Conservation (phyloP, 2,329 filamentous ascomycete species). For the Aspergillus quadrilineatus region DNA sequence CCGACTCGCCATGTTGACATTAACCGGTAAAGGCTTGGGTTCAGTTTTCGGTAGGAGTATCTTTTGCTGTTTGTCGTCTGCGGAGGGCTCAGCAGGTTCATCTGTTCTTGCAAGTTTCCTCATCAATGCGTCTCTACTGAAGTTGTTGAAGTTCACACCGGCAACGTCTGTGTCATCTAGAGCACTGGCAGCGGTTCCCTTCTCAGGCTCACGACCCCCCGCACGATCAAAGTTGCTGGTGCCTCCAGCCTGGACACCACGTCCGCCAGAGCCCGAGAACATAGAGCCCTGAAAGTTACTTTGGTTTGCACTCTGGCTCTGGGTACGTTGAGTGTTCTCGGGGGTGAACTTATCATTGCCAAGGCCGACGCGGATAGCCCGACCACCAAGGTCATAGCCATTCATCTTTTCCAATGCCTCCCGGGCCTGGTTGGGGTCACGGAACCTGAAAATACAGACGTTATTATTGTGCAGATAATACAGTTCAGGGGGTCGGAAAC, state of each 20-base stretch:
- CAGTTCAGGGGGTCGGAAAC: constrained; percentile 39
- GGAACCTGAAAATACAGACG: constrained; percentile 61
- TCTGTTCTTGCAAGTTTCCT: constrained; percentile 95
- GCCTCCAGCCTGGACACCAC: constrained; percentile 76
- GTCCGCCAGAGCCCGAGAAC: constrained; percentile 86
- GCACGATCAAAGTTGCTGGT: constrained; percentile 81
- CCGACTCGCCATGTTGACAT: constrained; percentile 86
- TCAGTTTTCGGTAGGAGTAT: constrained; percentile 76
- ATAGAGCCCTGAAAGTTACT: constrained; percentile 80
- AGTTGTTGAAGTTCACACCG: constrained; percentile 99
- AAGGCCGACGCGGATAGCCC: constrained; percentile 96
- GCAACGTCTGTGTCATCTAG: constrained; percentile 96
- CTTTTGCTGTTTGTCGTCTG: constrained; percentile 68
- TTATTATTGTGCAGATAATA: not conserved
- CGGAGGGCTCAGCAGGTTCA: constrained; percentile 62
- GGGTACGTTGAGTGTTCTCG: constrained; percentile 92
- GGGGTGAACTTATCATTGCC: constrained; percentile 99
- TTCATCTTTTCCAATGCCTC: constrained; percentile 99
- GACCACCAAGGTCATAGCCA: constrained; percentile 94
- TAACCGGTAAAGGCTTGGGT: constrained; percentile 73
- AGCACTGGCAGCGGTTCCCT: constrained; percentile 84
- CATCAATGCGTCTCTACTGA: constrained; percentile 98
- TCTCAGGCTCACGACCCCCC: constrained; percentile 83
- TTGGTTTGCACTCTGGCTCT: constrained; percentile 67
- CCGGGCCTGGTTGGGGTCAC: constrained; percentile 84